Conservation (phyloP, 2,329 filamentous ascomycete genomes). For the Domatiomyces catenatus region DNA sequence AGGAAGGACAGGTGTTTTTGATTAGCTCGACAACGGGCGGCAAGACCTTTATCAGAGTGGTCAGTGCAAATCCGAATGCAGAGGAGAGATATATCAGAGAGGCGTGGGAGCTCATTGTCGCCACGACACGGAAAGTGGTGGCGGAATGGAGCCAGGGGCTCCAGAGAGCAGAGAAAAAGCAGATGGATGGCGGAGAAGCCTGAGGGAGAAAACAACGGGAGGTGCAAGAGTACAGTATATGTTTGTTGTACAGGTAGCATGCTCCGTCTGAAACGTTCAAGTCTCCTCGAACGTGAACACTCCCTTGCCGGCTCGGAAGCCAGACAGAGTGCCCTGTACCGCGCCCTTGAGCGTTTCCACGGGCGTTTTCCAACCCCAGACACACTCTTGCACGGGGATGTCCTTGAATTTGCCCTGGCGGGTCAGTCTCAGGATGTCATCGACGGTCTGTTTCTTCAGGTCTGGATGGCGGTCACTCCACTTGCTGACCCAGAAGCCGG, state of each 20-base stretch:
- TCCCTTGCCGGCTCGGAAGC: slow-evolving; percentile 76
- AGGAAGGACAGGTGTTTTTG: slow-evolving; percentile 62
- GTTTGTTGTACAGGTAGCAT: background rate
- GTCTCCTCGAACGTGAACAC: slow-evolving; percentile 60
- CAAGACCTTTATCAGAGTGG: slow-evolving; percentile 64
- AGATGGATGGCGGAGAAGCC: background rate
- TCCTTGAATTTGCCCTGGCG: slow-evolving; percentile 65
- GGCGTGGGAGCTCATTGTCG: slow-evolving; percentile 60
- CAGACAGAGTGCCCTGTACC: slow-evolving; percentile 68
- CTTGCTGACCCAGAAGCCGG: slow-evolving; percentile 86
- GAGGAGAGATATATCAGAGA: slow-evolving; percentile 57
- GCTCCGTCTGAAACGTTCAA: background rate
- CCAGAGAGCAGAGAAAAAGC: no score
- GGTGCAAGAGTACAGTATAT: background rate
- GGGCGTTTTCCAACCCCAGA: slow-evolving; percentile 70
- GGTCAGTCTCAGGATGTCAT: slow-evolving; percentile 65
- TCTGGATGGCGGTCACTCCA: slow-evolving; percentile 66
- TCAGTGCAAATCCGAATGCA: slow-evolving; percentile 54
- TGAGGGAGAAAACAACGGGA: no score
- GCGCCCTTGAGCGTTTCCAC: slow-evolving; percentile 52
- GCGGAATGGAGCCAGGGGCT: background rate
- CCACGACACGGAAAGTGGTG: slow-evolving; percentile 43
- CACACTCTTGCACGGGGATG: slow-evolving; percentile 64
- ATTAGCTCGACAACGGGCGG: slow-evolving; percentile 62
- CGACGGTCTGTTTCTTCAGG: slow-evolving; percentile 65